Evolutionary conservation across 306 rosid species (phyloP).

Genomic region (Psophocarpus tetragonolobus): DNA sequence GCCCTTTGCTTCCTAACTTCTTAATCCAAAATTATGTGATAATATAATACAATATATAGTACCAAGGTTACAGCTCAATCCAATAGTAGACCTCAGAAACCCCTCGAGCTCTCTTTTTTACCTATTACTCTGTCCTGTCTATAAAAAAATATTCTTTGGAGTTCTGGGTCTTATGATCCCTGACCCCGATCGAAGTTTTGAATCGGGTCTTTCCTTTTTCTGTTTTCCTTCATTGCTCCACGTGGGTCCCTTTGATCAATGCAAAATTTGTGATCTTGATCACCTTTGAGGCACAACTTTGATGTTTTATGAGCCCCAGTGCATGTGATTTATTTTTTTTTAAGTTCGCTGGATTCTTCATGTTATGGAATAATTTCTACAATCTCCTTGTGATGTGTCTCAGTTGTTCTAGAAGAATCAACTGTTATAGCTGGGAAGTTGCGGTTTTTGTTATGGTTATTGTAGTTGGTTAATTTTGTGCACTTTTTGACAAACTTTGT

Average conservation of each 20-base stretch:
- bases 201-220: constrained; percentile 1
- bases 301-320: not conserved
- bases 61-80: constrained; percentile 4
- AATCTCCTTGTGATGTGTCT: not conserved
- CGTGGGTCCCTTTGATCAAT: not conserved
- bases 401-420: not conserved
- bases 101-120: not conserved
- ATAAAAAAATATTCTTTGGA: not conserved
- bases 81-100: not conserved
- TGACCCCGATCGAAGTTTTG: constrained; percentile 4
- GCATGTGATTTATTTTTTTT: not conserved
- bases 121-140: constrained; percentile 13
- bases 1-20: not conserved
- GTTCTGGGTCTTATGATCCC: constrained; percentile 15
- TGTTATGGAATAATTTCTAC: not conserved
- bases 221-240: not conserved
- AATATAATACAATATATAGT: not conserved
- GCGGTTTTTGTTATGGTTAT: not conserved
- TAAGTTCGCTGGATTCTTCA: constrained; percentile 2
- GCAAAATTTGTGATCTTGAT: constrained; percentile 22
- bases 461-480: not conserved
- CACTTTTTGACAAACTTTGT: not conserved
- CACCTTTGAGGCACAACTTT: not conserved
- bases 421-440: not conserved
- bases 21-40: not conserved